Percentiles rank a stretch among this genome's conserved stretches.
Conservation (phyloP, 2,329 filamentous ascomycete genomes). For the Exophiala alcalophila region DNA sequence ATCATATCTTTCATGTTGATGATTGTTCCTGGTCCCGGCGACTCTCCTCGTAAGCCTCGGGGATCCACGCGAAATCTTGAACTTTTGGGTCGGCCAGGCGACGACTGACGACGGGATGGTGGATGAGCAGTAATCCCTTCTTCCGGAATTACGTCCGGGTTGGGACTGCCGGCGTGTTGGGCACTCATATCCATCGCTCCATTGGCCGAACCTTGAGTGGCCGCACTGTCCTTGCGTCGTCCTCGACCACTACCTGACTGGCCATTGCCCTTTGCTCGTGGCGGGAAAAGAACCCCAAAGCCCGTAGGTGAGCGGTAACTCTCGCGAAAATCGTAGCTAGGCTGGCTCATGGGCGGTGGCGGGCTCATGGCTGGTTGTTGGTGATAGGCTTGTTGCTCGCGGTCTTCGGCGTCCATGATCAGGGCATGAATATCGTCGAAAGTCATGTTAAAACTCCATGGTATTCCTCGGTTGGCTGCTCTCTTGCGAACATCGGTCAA, state of each 20-base stretch:
- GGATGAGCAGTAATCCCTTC: constrained; percentile 3
- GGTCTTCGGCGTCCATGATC: constrained; percentile 14
- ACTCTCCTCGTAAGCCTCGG: constrained; percentile 21
- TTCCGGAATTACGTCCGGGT: not conserved
- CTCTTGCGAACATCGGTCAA: constrained; percentile 20
- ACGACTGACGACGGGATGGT: constrained; percentile 7
- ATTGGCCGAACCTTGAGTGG: not conserved
- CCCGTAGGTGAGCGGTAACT: constrained; percentile 4
- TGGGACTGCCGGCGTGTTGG: not conserved
- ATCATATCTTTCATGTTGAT: constrained; percentile 23
- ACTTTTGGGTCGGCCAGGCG: constrained; percentile 16
- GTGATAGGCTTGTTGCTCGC: constrained; percentile 5
- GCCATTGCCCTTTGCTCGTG: not conserved
- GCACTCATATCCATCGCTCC: not conserved
- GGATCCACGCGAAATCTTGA: constrained; percentile 22
- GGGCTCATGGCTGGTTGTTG: constrained; percentile 2
- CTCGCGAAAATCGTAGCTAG: not conserved
- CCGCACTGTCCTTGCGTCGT: not conserved
- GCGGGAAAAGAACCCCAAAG: constrained; percentile 16
- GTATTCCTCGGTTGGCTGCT: constrained; percentile 10
- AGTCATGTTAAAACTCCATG: constrained; percentile 25
- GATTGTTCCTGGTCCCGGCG: constrained; percentile 24
- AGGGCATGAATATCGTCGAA: constrained; percentile 19
- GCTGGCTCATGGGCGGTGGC: constrained; percentile 1
- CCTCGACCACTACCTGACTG: not conserved